Evolutionary conservation across 1,139 yeast genomes (phyloP).

Genomic region (Pichia terricola): DNA sequence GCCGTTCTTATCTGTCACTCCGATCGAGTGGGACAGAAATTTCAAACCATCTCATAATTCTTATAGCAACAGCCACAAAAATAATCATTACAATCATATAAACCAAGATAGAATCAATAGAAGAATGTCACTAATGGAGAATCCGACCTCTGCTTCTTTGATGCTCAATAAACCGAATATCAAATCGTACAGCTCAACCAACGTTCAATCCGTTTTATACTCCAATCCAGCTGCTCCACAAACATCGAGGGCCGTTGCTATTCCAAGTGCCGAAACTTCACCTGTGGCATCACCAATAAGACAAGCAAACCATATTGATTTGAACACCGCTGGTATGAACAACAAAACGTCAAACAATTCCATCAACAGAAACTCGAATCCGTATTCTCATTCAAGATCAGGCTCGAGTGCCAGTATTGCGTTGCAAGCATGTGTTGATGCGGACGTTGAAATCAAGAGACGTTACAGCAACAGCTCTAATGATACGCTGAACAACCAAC

Average conservation of each 20-base stretch:
- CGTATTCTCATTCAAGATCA: conserved; percentile 21
- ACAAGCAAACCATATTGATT: neutral
- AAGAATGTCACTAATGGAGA: conserved; percentile 33
- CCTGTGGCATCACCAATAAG: conserved; percentile 18
- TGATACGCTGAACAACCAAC: conserved; percentile 4
- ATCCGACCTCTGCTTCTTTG: conserved; percentile 27
- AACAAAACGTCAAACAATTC: too few relatives aligned
- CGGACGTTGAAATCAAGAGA: conserved; percentile 33
- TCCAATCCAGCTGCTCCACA: conserved; percentile 43
- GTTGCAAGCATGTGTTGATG: conserved; percentile 58
- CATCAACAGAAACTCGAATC: neutral
- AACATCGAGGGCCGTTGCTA: conserved; percentile 44
- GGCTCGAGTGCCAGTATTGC: conserved; percentile 51
- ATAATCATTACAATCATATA: too few relatives aligned
- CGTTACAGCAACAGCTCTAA: conserved; percentile 22
- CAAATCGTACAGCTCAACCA: conserved; percentile 34
- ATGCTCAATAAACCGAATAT: conserved; percentile 28
- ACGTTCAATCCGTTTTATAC: conserved; percentile 31
- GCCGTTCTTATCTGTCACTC: conserved; percentile 72
- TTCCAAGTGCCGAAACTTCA: conserved; percentile 29
- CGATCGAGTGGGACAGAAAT: conserved; percentile 79
- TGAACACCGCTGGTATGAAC: neutral
- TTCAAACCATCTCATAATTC: conserved; percentile 26
- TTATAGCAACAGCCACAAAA: conserved; percentile 15
- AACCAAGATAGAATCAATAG: conserved; percentile 16